Percentiles rank a stretch among this genome's conserved stretches.
These are phyloP conservation scores for Euphorbia pulcherrima DNA, from an alignment of 345 rosid genomes.

Conservation along the genomic window DNA sequence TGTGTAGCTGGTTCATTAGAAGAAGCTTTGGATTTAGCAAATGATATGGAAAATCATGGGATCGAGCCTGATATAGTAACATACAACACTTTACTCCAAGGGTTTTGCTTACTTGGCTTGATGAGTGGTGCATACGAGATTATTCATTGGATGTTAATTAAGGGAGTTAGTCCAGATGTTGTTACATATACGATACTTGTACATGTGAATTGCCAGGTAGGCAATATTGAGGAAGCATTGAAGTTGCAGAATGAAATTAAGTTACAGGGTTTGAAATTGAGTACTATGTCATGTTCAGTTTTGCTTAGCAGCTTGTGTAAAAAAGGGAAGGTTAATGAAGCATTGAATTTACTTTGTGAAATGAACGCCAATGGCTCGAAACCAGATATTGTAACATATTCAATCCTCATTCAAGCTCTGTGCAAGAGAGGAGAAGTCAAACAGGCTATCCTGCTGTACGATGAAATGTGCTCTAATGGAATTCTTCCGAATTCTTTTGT, in stretches of 20 bases:
- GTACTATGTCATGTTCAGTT: conserved; percentile 41
- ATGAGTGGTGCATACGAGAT: conserved; percentile 45
- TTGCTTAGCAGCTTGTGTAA: conserved; percentile 67
- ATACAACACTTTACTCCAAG: conserved; percentile 59
- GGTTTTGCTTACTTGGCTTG: conserved; percentile 48
- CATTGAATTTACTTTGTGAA: conserved; percentile 42
- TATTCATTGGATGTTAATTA: conserved; percentile 41
- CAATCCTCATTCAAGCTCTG: conserved; percentile 63
- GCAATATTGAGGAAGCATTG: conserved; percentile 52
- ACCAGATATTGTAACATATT: conserved; percentile 58
- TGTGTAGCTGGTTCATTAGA: conserved; percentile 62
- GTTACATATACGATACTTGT: conserved; percentile 51
- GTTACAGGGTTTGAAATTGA: conserved; percentile 47
- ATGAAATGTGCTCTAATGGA: conserved; percentile 43
- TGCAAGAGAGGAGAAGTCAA: conserved; percentile 65
- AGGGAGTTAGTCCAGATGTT: conserved; percentile 54
- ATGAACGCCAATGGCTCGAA: conserved; percentile 48
- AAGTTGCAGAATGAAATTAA: conserved; percentile 51
- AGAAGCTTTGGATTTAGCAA: conserved; percentile 56
- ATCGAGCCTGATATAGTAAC: conserved; percentile 70
- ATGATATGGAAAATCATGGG: conserved; percentile 58
- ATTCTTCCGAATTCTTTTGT: conserved; percentile 46
- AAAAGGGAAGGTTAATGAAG: conserved; percentile 48
- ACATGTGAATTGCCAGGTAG: conserved; percentile 55
- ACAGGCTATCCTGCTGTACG: conserved; percentile 48